phyloP scores from a whole-genome alignment of 1,284 basidiomycete genomes.

The Ceratobasidium sp. region DNA sequence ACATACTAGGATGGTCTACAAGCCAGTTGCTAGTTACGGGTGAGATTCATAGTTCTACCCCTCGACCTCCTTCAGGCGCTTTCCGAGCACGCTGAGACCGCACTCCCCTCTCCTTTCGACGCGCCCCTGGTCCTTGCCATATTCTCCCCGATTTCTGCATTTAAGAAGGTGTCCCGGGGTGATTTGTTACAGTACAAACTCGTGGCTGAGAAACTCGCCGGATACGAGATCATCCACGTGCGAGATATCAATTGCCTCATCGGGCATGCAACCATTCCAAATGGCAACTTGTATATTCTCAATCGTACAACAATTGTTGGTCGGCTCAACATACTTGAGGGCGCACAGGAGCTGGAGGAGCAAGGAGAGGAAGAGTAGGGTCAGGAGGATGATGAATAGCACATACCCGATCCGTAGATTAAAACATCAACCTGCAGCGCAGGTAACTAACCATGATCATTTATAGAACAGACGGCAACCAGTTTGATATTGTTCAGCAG shows the following conservation, averaged over 20 bases:
- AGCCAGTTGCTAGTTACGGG: slow-evolving; percentile 4
- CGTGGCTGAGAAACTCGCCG: neutral
- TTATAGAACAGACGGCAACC: too few relatives aligned
- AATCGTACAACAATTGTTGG: slow-evolving; percentile 20
- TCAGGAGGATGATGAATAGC: too few relatives aligned
- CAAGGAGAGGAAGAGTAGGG: too few relatives aligned
- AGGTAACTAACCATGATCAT: too few relatives aligned
- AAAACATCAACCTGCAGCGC: too few relatives aligned
- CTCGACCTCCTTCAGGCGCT: neutral
- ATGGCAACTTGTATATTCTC: slow-evolving; percentile 5
- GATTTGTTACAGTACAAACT: slow-evolving; percentile 11
- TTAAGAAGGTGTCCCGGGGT: neutral
- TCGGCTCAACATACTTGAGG: slow-evolving; percentile 34
- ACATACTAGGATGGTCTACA: neutral
- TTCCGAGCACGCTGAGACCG: neutral
- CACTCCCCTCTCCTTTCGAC: neutral
- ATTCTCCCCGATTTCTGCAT: slow-evolving; percentile 6
- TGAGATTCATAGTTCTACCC: slow-evolving; percentile 4
- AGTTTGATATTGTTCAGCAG: too few relatives aligned
- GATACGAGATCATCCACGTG: neutral
- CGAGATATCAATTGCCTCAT: slow-evolving; percentile 8
- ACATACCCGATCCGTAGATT: too few relatives aligned
- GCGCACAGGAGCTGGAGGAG: too few relatives aligned
- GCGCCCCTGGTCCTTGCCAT: slow-evolving; percentile 15
- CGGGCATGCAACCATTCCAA: neutral